Percentiles rank a stretch among this genome's conserved stretches.
phyloP scores from a whole-genome alignment of 2,329 filamentous ascomycete genomes.

The Pseudopyricularia javanii region DNA sequence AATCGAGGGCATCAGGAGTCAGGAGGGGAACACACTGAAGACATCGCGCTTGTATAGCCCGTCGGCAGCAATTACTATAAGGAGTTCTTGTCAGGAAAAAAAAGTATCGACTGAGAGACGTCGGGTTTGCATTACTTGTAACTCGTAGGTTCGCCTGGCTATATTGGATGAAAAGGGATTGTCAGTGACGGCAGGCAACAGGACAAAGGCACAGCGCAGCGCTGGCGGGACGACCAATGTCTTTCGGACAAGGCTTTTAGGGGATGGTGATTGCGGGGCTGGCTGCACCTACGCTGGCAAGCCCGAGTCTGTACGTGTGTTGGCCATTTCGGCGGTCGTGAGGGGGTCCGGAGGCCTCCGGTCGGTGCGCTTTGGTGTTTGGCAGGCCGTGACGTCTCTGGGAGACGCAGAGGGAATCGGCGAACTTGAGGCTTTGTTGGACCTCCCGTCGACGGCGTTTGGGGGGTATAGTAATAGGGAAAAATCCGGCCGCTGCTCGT shows the following conservation, averaged over 20 bases:
- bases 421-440: too few relatives aligned
- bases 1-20: not conserved
- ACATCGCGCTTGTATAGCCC: slow-evolving; percentile 99
- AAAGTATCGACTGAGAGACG: slow-evolving; percentile 3
- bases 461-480: not conserved
- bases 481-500: not conserved
- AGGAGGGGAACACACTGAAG: slow-evolving; percentile 59
- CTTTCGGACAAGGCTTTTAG: not conserved
- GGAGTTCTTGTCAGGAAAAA: slow-evolving; percentile 4
- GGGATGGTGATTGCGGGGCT: not conserved
- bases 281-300: slow-evolving; percentile 44
- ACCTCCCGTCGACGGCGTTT: not conserved
- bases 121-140: slow-evolving; percentile 55
- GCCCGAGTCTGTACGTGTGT: slow-evolving; percentile 44
- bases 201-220: too few relatives aligned
- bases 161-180: not conserved
- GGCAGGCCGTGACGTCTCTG: not conserved
- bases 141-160: slow-evolving; percentile 83
- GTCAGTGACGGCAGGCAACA: not conserved
- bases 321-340: slow-evolving; percentile 22
- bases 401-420: not conserved
- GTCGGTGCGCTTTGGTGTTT: not conserved
- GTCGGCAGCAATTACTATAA: slow-evolving; percentile 89
- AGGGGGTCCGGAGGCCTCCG: not conserved
- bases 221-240: not conserved